phyloP scores from a whole-genome alignment of 2,329 filamentous ascomycete genomes.

The Fusarium sp. region DNA sequence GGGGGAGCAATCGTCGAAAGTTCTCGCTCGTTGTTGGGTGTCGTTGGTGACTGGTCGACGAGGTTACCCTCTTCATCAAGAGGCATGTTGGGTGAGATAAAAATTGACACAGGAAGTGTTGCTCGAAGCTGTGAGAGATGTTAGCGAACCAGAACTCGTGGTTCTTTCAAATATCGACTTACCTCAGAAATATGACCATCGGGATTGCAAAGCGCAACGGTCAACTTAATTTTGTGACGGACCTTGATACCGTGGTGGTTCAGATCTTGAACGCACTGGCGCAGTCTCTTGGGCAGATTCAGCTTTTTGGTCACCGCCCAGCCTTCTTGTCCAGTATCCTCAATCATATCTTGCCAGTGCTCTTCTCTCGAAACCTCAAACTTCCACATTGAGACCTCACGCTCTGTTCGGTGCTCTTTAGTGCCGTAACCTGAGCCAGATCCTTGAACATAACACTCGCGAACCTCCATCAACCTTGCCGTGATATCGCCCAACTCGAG shows the following conservation, averaged over 20 bases:
- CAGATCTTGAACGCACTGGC: constrained; percentile 88
- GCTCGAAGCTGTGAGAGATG: constrained; percentile 74
- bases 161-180: constrained; percentile 43
- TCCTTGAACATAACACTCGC: constrained; percentile 71
- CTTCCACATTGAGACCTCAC: constrained; percentile 71
- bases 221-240: constrained; percentile 91
- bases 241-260: constrained; percentile 91
- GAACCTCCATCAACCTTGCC: constrained; percentile 82
- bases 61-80: constrained; percentile 89
- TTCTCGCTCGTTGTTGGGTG: constrained; percentile 59
- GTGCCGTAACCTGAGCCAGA: constrained; percentile 56
- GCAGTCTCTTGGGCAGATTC: constrained; percentile 83
- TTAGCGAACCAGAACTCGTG: constrained; percentile 7
- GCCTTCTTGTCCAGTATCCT: constrained; percentile 74
- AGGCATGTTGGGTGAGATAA: constrained; percentile 93
- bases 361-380: constrained; percentile 67
- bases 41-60: constrained; percentile 67
- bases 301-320: constrained; percentile 71
- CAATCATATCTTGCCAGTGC: constrained; percentile 76
- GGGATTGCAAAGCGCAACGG: constrained; percentile 91
- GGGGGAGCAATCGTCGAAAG: constrained; percentile 82
- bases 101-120: constrained; percentile 89
- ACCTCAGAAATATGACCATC: constrained; percentile 95
- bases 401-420: constrained; percentile 71
- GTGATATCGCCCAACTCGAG: constrained; percentile 86